Conservation (phyloP, 257 asterid species). For the Gardenia jasminoides region DNA sequence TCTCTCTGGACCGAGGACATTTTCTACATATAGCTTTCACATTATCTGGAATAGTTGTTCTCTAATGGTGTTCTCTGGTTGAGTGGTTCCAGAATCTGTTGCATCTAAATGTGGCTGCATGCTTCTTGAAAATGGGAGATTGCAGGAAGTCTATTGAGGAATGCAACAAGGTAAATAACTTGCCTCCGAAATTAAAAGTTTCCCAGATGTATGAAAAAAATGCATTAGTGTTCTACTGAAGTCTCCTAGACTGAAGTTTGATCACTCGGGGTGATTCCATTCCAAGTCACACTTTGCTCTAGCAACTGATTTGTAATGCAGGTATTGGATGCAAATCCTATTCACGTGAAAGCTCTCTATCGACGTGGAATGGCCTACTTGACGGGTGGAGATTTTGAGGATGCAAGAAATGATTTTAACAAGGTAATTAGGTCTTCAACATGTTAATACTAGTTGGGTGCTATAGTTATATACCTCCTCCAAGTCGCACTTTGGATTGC, state of each 20-base stretch:
- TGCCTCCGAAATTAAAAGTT: neutral
- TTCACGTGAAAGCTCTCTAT: constrained; percentile 86
- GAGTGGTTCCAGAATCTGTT: constrained; percentile 63
- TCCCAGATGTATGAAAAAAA: neutral
- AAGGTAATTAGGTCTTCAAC: too few relatives aligned
- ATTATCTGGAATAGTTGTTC: constrained; percentile 4
- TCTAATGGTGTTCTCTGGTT: constrained; percentile 19
- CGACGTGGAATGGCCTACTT: constrained; percentile 87
- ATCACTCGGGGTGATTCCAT: neutral
- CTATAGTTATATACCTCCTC: too few relatives aligned
- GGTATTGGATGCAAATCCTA: constrained; percentile 91
- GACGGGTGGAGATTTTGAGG: too few relatives aligned
- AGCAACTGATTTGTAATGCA: constrained; percentile 17
- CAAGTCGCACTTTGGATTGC: neutral
- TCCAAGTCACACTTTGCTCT: neutral
- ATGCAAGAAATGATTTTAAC: too few relatives aligned
- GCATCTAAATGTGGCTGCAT: constrained; percentile 96
- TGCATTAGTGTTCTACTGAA: neutral
- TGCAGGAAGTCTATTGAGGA: constrained; percentile 77
- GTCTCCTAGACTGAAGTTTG: neutral
- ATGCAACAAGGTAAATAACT: constrained; percentile 77
- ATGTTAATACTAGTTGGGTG: too few relatives aligned
- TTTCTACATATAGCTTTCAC: neutral
- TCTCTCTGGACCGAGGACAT: neutral
- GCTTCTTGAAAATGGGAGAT: constrained; percentile 90